Conservation (phyloP, 345 rosid species). For the rapeseed (Brassica napus) region Da-Ae NC_063452.1:52649001-52649500, state of each 20-base stretch:
- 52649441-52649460: neutral
- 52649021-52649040: neutral
- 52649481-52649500: no score
- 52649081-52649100: neutral
- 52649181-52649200: neutral
- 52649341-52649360: conserved; percentile 94
- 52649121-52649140: conserved; percentile 91
- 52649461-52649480: neutral
- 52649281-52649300: neutral
- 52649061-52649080: neutral
- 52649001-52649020: neutral
- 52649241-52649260: neutral
- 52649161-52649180: neutral
- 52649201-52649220: neutral
- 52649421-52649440: neutral
- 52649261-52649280: neutral
- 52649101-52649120: conserved; percentile 62
- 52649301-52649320: neutral
- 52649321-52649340: conserved; percentile 33
- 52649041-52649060: neutral
- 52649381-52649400: conserved; percentile 91
- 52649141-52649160: conserved; percentile 84
- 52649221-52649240: neutral
- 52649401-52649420: conserved; percentile 12
- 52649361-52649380: conserved; percentile 97